phyloP scores from a whole-genome alignment of 441 rosid species.

The Macaranga tanarius region DNA sequence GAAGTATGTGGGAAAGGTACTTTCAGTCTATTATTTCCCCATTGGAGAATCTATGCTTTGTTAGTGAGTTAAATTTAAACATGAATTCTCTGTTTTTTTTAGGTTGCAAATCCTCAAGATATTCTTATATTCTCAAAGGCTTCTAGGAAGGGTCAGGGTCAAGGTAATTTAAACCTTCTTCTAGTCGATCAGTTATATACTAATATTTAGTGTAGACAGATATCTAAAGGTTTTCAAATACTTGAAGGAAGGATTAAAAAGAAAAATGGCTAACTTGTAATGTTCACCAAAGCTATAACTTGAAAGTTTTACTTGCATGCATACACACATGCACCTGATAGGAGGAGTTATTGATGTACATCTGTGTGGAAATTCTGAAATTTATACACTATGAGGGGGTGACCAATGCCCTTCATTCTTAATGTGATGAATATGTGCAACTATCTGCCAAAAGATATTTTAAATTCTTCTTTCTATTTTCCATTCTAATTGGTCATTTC shows the following conservation, averaged over 20 bases:
- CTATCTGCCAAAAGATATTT: not conserved
- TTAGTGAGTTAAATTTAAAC: slow-evolving; percentile 18
- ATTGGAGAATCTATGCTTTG: slow-evolving; percentile 8
- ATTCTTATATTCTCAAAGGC: slow-evolving; percentile 94
- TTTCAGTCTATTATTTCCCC: slow-evolving; percentile 21
- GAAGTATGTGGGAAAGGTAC: slow-evolving; percentile 97
- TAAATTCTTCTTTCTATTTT: slow-evolving; percentile 1
- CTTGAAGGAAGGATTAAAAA: not conserved
- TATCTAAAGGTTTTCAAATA: slow-evolving; percentile 4
- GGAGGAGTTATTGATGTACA: not conserved
- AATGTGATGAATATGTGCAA: not conserved
- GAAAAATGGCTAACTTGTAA: not conserved
- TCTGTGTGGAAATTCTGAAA: not conserved
- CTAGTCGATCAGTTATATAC: slow-evolving; percentile 1
- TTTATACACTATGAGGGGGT: not conserved
- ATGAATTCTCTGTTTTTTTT: slow-evolving; percentile 19
- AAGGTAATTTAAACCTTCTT: slow-evolving; percentile 40
- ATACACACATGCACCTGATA: not conserved
- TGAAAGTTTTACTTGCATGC: not conserved
- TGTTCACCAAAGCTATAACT: not conserved
- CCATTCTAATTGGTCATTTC: not conserved
- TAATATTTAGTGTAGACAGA: not conserved
- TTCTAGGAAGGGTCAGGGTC: slow-evolving; percentile 59
- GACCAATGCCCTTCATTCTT: not conserved
- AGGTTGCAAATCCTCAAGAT: slow-evolving; percentile 99